Conservation (phyloP, 495 filamentous ascomycete genomes). For the Lophium mytilinum region DNA sequence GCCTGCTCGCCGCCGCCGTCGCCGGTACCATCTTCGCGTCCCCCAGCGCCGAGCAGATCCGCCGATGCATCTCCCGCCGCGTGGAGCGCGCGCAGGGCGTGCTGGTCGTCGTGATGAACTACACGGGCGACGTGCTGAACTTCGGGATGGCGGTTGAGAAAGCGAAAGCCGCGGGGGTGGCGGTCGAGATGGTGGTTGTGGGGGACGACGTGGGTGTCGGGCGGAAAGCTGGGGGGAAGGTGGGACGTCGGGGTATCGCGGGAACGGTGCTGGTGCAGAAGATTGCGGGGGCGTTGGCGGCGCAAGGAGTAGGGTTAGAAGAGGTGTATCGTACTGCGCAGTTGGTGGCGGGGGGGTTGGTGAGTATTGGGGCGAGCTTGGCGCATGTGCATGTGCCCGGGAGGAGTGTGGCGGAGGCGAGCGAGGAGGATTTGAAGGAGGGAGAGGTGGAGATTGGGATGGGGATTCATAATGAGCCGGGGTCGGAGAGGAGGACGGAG, state of each 20-base stretch:
- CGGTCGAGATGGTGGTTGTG: constrained; percentile 88
- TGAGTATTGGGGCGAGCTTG: constrained; percentile 78
- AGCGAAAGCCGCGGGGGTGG: constrained; percentile 68
- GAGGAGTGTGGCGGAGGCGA: constrained; percentile 42
- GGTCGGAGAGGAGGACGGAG: constrained; percentile 60
- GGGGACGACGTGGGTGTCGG: constrained; percentile 96
- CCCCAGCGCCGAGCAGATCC: constrained; percentile 80
- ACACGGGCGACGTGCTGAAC: constrained; percentile 75
- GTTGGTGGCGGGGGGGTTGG: constrained; percentile 64
- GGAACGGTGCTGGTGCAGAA: constrained; percentile 87
- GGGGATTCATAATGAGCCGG: constrained; percentile 97
- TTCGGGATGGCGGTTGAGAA: constrained; percentile 95
- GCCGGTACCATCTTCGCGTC: constrained; percentile 92
- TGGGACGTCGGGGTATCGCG: constrained; percentile 83
- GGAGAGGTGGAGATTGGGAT: constrained; percentile 91
- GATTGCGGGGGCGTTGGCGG: constrained; percentile 79
- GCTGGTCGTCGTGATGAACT: constrained; percentile 60
- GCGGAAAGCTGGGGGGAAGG: constrained; percentile 72
- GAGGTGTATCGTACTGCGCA: constrained; percentile 66
- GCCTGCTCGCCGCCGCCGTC: constrained; percentile 77
- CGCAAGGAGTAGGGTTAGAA: constrained; percentile 50
- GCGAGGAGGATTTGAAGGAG: constrained; percentile 46
- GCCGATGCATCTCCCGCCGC: constrained; percentile 61
- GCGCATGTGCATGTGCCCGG: constrained; percentile 92
- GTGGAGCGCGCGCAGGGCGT: constrained; percentile 66